Conservation (phyloP, 257 asterid species). For the Sherardia arvensis region DNA sequence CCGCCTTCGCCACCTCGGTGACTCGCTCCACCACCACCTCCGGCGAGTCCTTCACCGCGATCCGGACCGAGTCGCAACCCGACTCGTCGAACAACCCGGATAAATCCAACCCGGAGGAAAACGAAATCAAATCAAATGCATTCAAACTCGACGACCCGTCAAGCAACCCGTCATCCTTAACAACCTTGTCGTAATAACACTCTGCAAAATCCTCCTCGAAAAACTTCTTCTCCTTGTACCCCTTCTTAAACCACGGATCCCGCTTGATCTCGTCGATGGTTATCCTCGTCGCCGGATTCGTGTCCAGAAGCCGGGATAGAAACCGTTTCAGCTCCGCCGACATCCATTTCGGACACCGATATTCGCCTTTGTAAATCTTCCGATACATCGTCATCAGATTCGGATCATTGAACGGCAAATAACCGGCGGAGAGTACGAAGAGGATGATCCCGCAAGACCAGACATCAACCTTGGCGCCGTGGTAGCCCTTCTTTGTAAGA, state of each 20-base stretch:
- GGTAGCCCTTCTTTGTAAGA: conserved; percentile 65
- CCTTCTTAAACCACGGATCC: conserved; percentile 73
- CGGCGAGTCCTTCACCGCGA: conserved; percentile 46
- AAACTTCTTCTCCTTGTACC: conserved; percentile 25
- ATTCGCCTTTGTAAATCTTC: conserved; percentile 73
- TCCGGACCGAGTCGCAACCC: conserved; percentile 35
- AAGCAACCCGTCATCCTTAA: conserved; percentile 26
- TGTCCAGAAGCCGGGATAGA: conserved; percentile 52
- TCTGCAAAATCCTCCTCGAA: conserved; percentile 19
- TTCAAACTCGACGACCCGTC: conserved; percentile 24
- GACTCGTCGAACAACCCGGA: conserved; percentile 46
- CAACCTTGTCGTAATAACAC: conserved; percentile 4
- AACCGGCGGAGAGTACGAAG: conserved; percentile 40
- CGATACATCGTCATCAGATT: conserved; percentile 40
- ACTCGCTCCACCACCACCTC: conserved; percentile 44
- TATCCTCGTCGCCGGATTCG: conserved; percentile 59
- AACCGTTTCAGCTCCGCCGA: conserved; percentile 69
- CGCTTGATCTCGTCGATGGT: conserved; percentile 58
- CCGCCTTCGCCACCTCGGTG: conserved; percentile 42
- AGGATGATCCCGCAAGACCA: conserved; percentile 65
- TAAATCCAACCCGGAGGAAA: conserved; percentile 66
- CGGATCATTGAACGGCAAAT: conserved; percentile 58
- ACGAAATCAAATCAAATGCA: conserved; percentile 76
- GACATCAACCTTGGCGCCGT: conserved; percentile 67
- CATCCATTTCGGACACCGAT: conserved; percentile 78